Evolutionary conservation across 2,329 filamentous ascomycete genomes (phyloP).

Genomic region (Knufia petricola): DNA sequence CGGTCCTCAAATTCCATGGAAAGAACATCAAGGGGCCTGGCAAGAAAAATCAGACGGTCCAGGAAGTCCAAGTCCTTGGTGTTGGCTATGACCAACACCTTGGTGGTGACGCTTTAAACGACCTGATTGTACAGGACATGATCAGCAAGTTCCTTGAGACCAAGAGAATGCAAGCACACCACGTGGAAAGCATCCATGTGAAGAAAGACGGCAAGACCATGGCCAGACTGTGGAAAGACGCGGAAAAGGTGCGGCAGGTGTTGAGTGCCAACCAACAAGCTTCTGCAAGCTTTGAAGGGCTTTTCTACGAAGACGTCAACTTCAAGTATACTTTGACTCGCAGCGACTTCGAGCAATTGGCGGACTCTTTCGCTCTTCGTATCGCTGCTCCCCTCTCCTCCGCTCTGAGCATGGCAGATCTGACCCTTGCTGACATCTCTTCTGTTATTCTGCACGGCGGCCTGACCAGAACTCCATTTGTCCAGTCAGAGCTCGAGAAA

Average conservation of each 20-base stretch:
- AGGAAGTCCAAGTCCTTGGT: slow-evolving; percentile 85
- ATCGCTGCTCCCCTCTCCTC: slow-evolving; percentile 61
- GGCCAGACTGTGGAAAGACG: slow-evolving; percentile 86
- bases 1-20: slow-evolving; percentile 80
- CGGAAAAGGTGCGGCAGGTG: slow-evolving; percentile 76
- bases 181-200: slow-evolving; percentile 53
- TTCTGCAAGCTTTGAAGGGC: slow-evolving; percentile 68
- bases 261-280: slow-evolving; percentile 88
- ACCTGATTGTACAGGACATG: slow-evolving; percentile 83
- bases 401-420: slow-evolving; percentile 62
- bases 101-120: slow-evolving; percentile 81
- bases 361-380: slow-evolving; percentile 56
- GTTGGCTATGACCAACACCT: slow-evolving; percentile 81
- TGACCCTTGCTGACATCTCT: slow-evolving; percentile 67
- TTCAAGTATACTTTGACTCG: slow-evolving; percentile 85
- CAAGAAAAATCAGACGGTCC: slow-evolving; percentile 90
- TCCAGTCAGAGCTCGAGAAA: slow-evolving; percentile 78
- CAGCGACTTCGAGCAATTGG: slow-evolving; percentile 69
- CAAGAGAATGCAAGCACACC: slow-evolving; percentile 41
- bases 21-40: slow-evolving; percentile 82
- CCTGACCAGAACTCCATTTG: slow-evolving; percentile 80
- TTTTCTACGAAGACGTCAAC: slow-evolving; percentile 77
- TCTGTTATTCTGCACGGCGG: slow-evolving; percentile 92
- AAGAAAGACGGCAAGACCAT: slow-evolving; percentile 71
- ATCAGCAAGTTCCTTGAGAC: slow-evolving; percentile 66